Evolutionary conservation across 140 eudicot genomes (phyloP).

Genomic region (Anethum foeniculum): DNA sequence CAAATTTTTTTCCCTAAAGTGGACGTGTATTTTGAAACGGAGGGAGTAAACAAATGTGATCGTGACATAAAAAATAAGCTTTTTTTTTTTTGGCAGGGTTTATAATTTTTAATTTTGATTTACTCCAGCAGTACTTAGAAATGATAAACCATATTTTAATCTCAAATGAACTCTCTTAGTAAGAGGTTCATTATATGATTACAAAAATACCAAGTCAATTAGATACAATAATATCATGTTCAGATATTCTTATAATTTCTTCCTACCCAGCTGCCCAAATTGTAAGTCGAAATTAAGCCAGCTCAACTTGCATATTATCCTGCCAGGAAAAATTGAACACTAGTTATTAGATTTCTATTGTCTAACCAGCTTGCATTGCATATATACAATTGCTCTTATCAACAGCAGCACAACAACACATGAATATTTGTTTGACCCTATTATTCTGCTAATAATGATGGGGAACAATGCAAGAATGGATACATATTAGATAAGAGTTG

Average conservation of each 20-base stretch:
- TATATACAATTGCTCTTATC: neutral
- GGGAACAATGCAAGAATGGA: neutral
- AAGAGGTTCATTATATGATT: neutral
- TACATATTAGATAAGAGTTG: neutral
- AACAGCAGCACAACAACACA: neutral
- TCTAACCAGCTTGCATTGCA: neutral
- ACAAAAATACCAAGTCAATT: neutral
- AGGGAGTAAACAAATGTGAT: neutral
- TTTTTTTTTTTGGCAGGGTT: neutral
- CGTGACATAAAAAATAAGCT: too few species aligned
- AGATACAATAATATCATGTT: neutral
- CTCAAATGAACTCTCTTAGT: neutral
- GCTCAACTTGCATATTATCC: neutral
- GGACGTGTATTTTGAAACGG: too few species aligned
- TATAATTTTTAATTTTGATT: neutral
- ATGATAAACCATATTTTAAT: neutral
- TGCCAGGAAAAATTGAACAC: neutral
- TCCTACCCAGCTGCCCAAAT: neutral
- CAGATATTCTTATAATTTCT: neutral
- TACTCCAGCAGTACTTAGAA: neutral
- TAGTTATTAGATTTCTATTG: neutral
- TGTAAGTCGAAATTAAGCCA: neutral
- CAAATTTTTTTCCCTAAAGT: too few species aligned
- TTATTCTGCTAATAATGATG: neutral
- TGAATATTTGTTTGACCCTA: neutral